phyloP scores from a whole-genome alignment of 805 yeast genomes.

The Saccharomycopsis sp. region DNA sequence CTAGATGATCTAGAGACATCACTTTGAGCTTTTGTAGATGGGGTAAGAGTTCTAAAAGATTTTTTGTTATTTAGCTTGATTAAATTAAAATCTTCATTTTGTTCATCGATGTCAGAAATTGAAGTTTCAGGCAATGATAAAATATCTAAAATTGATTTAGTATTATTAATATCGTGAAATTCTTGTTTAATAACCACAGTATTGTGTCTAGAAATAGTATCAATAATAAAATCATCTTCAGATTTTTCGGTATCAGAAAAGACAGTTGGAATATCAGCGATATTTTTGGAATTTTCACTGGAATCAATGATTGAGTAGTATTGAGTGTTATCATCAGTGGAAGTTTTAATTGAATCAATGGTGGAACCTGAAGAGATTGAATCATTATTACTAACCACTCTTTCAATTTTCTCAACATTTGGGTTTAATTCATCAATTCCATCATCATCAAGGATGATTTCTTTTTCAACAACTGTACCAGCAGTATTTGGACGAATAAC shows the following conservation, averaged over 20 bases:
- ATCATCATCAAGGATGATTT: background rate
- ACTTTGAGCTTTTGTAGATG: conserved; percentile 4
- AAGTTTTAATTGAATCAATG: conserved; percentile 13
- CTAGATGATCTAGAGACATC: conserved; percentile 9
- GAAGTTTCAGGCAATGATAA: conserved; percentile 10
- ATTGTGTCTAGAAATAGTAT: conserved; percentile 2
- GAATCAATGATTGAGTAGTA: conserved; percentile 12
- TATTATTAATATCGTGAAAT: background rate
- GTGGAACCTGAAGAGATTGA: conserved; percentile 14
- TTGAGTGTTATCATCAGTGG: conserved; percentile 6
- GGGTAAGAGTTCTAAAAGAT: conserved; percentile 2
- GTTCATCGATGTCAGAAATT: conserved; percentile 9
- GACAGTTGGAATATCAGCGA: background rate
- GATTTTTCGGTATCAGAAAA: background rate
- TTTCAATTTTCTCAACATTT: background rate
- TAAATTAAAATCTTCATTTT: no score
- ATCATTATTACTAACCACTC: background rate
- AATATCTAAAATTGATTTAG: conserved; percentile 9
- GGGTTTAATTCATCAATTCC: background rate
- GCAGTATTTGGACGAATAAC: background rate
- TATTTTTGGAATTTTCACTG: background rate
- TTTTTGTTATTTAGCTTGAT: no score
- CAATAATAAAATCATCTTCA: background rate
- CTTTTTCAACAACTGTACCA: background rate
- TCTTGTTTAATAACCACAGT: conserved; percentile 13